A percentile compares a stretch with the other conserved stretches of the same genome.
Evolutionary conservation across 2,329 filamentous ascomycete genomes (phyloP).

Genomic region (Fusarium anguioides): DNA sequence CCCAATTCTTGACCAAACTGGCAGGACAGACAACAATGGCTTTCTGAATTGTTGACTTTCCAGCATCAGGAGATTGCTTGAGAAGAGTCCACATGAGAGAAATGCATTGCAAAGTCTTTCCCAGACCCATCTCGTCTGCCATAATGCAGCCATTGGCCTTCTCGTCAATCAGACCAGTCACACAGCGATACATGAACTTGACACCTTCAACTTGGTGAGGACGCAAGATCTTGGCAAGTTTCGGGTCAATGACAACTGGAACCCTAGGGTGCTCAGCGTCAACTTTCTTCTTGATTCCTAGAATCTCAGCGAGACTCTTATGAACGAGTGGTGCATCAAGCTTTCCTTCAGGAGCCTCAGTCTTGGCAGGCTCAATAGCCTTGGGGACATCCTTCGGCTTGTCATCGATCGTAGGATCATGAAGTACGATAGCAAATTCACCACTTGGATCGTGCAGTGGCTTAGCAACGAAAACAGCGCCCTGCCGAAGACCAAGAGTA

Average conservation of each 20-base stretch:
- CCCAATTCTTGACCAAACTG: conserved; percentile 97
- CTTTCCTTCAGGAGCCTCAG: conserved; percentile 54
- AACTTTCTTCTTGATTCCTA: conserved; percentile 94
- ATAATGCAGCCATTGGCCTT: conserved; percentile 98
- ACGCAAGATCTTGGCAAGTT: conserved; percentile 86
- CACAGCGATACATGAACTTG: conserved; percentile 95
- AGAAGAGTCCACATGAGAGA: conserved; percentile 95
- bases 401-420: conserved; percentile 93
- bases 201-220: conserved; percentile 99
- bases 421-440: conserved; percentile 95
- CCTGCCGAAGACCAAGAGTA: conserved; percentile 85
- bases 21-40: conserved; percentile 97
- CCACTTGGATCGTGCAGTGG: conserved; percentile 93
- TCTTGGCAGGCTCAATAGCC: conserved; percentile 44
- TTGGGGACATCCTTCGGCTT: conserved; percentile 66
- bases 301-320: conserved; percentile 93
- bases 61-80: conserved; percentile 96
- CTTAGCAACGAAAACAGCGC: conserved; percentile 86
- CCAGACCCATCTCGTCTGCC: conserved; percentile 98
- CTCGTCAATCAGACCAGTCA: conserved; percentile 93
- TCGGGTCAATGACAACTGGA: conserved; percentile 96
- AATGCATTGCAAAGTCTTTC: conserved; percentile 98
- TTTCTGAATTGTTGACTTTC: conserved; percentile 93
- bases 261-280: conserved; percentile 83
- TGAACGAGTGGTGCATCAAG: conserved; percentile 86